A percentile compares a stretch with the other conserved stretches of the same genome.
Conservation (phyloP, 352 stramenopile genomes). For the Phytophthora citrophthora region DNA sequence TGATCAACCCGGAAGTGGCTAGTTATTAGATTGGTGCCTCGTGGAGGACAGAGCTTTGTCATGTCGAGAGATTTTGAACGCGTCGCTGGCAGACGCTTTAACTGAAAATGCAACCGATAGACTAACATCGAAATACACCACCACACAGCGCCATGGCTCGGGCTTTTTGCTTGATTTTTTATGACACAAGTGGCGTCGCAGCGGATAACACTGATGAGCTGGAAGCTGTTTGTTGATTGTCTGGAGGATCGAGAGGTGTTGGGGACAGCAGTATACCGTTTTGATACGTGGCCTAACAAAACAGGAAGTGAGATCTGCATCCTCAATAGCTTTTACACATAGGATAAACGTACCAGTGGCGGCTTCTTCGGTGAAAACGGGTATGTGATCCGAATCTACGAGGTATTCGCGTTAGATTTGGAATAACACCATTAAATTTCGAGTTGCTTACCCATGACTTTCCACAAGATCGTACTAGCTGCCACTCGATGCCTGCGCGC, state of each 20-base stretch:
- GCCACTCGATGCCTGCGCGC: constrained; percentile 63
- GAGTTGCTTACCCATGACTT: constrained; percentile 54
- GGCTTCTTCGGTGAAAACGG: constrained; percentile 43
- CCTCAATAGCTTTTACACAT: neutral
- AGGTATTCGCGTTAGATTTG: no score
- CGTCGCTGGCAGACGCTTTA: constrained; percentile 25
- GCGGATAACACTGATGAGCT: constrained; percentile 11
- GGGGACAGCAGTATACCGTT: constrained; percentile 23
- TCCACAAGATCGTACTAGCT: constrained; percentile 58
- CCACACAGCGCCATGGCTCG: constrained; percentile 14
- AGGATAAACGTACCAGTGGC: constrained; percentile 20
- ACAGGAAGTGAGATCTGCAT: neutral
- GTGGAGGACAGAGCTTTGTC: constrained; percentile 13
- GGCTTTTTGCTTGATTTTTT: constrained; percentile 14
- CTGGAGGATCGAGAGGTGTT: constrained; percentile 11
- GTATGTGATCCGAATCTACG: constrained; percentile 74
- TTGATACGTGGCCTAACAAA: constrained; percentile 34
- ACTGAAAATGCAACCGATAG: constrained; percentile 41
- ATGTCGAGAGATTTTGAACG: constrained; percentile 29
- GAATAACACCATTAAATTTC: no score
- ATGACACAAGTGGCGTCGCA: constrained; percentile 29
- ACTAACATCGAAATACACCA: constrained; percentile 43
- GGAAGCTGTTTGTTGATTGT: constrained; percentile 11
- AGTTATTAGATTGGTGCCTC: constrained; percentile 28
- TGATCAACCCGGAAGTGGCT: constrained; percentile 13